Conservation (phyloP, 1,284 basidiomycete species). For the Tilletia horrida region DNA sequence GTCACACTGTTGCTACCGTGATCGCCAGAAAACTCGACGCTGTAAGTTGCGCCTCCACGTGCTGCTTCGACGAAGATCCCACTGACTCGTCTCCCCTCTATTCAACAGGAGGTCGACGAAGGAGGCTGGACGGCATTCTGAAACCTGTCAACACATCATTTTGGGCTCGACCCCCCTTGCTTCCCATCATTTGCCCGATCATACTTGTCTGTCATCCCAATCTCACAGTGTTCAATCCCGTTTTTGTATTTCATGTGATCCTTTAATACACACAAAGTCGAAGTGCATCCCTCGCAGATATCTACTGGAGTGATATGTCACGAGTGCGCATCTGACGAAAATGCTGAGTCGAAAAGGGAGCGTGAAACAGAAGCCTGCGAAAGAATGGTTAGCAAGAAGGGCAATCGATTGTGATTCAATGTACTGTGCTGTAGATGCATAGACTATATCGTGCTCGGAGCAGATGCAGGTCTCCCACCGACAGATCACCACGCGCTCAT, state of each 20-base stretch:
- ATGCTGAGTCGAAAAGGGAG: too few relatives aligned
- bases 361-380: too few relatives aligned
- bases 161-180: background rate
- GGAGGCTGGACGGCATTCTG: slow-evolving; percentile 16
- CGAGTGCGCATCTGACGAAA: too few relatives aligned
- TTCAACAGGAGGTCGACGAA: slow-evolving; percentile 13
- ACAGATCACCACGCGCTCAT: too few relatives aligned
- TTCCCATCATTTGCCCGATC: background rate
- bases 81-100: background rate
- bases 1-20: slow-evolving; percentile 82
- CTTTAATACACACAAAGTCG: too few relatives aligned
- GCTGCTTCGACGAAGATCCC: background rate
- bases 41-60: slow-evolving; percentile 54
- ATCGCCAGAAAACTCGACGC: slow-evolving; percentile 85
- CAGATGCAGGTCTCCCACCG: too few relatives aligned
- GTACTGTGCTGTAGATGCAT: too few relatives aligned
- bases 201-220: background rate
- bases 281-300: too few relatives aligned
- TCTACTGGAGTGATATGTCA: too few relatives aligned
- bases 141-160: background rate
- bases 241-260: background rate
- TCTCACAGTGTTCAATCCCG: background rate
- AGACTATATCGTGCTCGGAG: too few relatives aligned
- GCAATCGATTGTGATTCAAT: too few relatives aligned
- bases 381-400: too few relatives aligned